Evolutionary conservation across 2,329 filamentous ascomycete species (phyloP).

Genomic region (Microcyclosporella mali): DNA sequence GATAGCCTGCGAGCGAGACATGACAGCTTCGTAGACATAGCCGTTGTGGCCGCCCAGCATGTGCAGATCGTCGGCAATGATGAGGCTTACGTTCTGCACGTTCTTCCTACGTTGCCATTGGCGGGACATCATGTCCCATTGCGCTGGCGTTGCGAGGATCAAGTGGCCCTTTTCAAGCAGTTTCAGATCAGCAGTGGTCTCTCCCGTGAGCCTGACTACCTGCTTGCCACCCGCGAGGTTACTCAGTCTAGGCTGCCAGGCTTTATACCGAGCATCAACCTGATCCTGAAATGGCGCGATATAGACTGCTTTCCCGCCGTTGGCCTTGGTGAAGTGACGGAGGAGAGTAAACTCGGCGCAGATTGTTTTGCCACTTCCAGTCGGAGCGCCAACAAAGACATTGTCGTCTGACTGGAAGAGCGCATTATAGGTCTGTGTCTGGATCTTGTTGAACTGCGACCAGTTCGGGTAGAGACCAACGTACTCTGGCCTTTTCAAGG

Average conservation of each 20-base stretch:
- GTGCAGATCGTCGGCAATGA: constrained; percentile 93
- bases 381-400: constrained; percentile 85
- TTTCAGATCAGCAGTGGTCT: constrained; percentile 85
- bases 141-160: constrained; percentile 82
- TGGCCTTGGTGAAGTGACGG: constrained; percentile 71
- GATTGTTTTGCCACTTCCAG: constrained; percentile 92
- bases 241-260: constrained; percentile 76
- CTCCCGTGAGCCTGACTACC: constrained; percentile 87
- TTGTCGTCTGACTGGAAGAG: constrained; percentile 88
- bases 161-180: constrained; percentile 81
- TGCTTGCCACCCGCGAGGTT: constrained; percentile 74
- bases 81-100: constrained; percentile 79
- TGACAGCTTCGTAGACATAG: constrained; percentile 89
- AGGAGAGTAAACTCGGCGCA: constrained; percentile 92
- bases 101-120: constrained; percentile 98
- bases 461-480: constrained; percentile 74
- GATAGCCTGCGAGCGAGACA: constrained; percentile 98
- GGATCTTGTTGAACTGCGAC: constrained; percentile 91
- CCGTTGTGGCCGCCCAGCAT: constrained; percentile 81
- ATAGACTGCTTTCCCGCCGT: constrained; percentile 78
- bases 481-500: constrained; percentile 80
- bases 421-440: constrained; percentile 94
- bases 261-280: constrained; percentile 70
- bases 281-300: constrained; percentile 92
- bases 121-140: constrained; percentile 93